A percentile compares a stretch with the other conserved stretches of the same genome.
Evolutionary conservation across 2,329 filamentous ascomycete genomes (phyloP).

Genomic region (Pseudogymnoascus sp.): DNA sequence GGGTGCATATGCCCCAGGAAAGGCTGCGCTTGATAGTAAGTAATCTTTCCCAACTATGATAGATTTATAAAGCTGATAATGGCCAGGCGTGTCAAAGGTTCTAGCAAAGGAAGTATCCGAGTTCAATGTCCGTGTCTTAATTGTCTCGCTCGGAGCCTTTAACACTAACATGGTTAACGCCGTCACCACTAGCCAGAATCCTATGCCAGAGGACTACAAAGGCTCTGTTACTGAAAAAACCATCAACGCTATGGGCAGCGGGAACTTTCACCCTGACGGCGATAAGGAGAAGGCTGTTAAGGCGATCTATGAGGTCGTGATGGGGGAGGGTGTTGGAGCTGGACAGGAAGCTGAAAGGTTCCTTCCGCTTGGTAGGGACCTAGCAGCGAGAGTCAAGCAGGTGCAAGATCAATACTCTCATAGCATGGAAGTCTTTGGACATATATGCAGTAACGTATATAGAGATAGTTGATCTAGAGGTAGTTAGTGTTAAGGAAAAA

Average conservation of each 20-base stretch:
- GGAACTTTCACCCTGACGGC: constrained; percentile 29
- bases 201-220: constrained; percentile 36
- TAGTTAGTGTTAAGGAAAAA: too few relatives aligned
- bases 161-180: constrained; percentile 37
- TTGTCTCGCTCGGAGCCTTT: constrained; percentile 40
- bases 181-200: constrained; percentile 21
- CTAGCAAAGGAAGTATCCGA: constrained; percentile 39
- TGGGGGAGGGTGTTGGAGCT: constrained; percentile 32
- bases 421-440: constrained; percentile 30
- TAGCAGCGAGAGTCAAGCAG: constrained; percentile 28
- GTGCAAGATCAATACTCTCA: constrained; percentile 28
- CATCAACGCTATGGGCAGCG: constrained; percentile 23
- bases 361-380: constrained; percentile 38
- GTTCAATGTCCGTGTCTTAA: constrained; percentile 38
- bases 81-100: constrained; percentile 34
- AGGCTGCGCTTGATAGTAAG: constrained; percentile 38
- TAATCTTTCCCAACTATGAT: not conserved
- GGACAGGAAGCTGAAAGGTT: constrained; percentile 33
- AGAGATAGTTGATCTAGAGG: constrained; percentile 13
- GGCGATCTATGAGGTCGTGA: constrained; percentile 39
- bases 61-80: not conserved
- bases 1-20: constrained; percentile 38
- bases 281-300: constrained; percentile 40
- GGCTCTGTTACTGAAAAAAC: constrained; percentile 31
- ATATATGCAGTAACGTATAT: constrained; percentile 26